A percentile compares a stretch with the other conserved stretches of the same genome.
phyloP scores from a whole-genome alignment of 164 flowering plant species.

The Santalum album region DNA sequence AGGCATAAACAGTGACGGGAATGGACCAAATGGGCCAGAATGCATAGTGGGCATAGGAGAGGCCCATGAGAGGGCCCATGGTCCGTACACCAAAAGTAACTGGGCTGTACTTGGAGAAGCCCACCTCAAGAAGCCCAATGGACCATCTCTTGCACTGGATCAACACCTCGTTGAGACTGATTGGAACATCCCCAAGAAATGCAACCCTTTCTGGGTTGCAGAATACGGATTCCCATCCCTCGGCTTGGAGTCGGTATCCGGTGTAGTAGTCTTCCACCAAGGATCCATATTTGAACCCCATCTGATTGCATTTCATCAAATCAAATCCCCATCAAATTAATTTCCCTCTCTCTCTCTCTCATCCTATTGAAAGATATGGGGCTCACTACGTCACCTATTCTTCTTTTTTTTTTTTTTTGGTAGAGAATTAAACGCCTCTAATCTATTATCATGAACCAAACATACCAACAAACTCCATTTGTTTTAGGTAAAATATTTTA shows the following conservation, averaged over 20 bases:
- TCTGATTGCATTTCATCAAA: conserved; percentile 22
- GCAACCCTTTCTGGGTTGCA: conserved; percentile 66
- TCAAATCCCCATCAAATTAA: not conserved
- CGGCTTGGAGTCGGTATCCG: conserved; percentile 56
- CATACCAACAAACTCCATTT: too few species aligned
- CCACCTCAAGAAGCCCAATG: conserved; percentile 48
- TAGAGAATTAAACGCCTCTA: too few species aligned
- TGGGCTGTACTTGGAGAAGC: conserved; percentile 44
- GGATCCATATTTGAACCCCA: conserved; percentile 79
- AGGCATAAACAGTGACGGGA: conserved; percentile 44
- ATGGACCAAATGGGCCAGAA: conserved; percentile 42
- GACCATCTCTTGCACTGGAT: conserved; percentile 60
- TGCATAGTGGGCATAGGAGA: conserved; percentile 26
- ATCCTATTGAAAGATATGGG: too few species aligned
- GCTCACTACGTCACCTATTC: too few species aligned
- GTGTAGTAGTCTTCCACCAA: conserved; percentile 70
- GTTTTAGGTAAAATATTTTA: too few species aligned
- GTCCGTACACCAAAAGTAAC: conserved; percentile 30
- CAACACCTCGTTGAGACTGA: conserved; percentile 36
- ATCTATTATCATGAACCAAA: too few species aligned
- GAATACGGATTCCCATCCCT: conserved; percentile 69
- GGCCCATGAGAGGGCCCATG: conserved; percentile 37
- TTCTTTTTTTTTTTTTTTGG: too few species aligned
- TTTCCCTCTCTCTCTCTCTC: too few species aligned
- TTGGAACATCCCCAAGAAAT: conserved; percentile 59